These are phyloP conservation scores for Fusarium sp. DNA, from an alignment of 2,329 filamentous ascomycete genomes.

Conservation along the genomic window DNA sequence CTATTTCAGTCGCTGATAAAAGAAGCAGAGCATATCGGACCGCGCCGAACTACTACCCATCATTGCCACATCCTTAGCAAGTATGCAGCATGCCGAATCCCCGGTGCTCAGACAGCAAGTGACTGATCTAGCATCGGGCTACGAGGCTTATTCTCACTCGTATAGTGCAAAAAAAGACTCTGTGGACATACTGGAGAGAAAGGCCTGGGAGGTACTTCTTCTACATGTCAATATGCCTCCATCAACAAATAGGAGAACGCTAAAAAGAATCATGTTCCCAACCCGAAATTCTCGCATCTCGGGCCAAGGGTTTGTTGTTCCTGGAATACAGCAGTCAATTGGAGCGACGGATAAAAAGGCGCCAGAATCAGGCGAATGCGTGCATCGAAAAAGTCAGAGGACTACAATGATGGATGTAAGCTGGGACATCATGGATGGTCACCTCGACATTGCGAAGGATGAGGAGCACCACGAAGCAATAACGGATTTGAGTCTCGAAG, in stretches of 20 bases:
- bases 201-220: slow-evolving; percentile 42
- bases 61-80: slow-evolving; percentile 46
- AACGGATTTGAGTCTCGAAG: neutral
- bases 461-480: neutral
- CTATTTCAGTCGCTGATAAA: slow-evolving; percentile 4
- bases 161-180: neutral
- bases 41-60: slow-evolving; percentile 41
- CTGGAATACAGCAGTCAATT: neutral
- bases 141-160: neutral
- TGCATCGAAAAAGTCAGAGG: neutral
- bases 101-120: slow-evolving; percentile 47
- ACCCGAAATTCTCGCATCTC: neutral
- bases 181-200: slow-evolving; percentile 27
- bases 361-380: neutral
- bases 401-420: slow-evolving; percentile 9
- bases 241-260: neutral
- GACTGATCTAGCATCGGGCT: neutral
- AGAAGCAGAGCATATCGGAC: slow-evolving; percentile 39
- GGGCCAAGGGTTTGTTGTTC: no score
- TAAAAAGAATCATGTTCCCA: neutral
- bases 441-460: neutral
- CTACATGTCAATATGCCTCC: slow-evolving; percentile 20
- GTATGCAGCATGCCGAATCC: slow-evolving; percentile 50
- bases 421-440: slow-evolving; percentile 9
- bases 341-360: neutral